Evolutionary conservation across 129 eudicot species (phyloP).

Genomic region (Artemisia argyi): DNA sequence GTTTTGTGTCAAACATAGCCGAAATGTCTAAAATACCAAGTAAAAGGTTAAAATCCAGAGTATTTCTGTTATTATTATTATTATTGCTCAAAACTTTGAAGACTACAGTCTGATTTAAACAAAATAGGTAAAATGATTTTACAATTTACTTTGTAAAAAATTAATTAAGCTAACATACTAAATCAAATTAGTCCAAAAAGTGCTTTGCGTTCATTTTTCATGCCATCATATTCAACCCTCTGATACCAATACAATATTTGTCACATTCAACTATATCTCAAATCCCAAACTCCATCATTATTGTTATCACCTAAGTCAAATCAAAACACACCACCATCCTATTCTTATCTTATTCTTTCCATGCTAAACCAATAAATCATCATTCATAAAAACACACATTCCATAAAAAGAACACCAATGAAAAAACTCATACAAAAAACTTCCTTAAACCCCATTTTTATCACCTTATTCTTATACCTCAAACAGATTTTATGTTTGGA

Average conservation of each 20-base stretch:
- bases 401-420: not conserved
- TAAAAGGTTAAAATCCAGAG: no score
- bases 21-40: no score
- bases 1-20: no score
- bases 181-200: no score
- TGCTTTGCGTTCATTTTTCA: no score
- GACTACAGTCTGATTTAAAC: no score
- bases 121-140: no score
- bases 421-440: conserved; percentile 8
- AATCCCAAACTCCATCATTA: conserved; percentile 10
- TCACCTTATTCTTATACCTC: conserved; percentile 17
- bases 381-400: not conserved
- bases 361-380: conserved; percentile 7
- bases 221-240: not conserved
- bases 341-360: not conserved
- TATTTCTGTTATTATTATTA: no score
- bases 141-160: no score
- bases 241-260: conserved; percentile 11
- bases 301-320: conserved; percentile 29
- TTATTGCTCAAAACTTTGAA: no score
- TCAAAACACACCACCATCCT: conserved; percentile 18
- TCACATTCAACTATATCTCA: conserved; percentile 18
- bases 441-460: not conserved
- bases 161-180: no score
- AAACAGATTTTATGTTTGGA: conserved; percentile 20